Percentiles rank a stretch among this genome's conserved stretches.
Evolutionary conservation across 257 asterid genomes (phyloP).

Genomic region (Oldenlandia corymbosa): DNA sequence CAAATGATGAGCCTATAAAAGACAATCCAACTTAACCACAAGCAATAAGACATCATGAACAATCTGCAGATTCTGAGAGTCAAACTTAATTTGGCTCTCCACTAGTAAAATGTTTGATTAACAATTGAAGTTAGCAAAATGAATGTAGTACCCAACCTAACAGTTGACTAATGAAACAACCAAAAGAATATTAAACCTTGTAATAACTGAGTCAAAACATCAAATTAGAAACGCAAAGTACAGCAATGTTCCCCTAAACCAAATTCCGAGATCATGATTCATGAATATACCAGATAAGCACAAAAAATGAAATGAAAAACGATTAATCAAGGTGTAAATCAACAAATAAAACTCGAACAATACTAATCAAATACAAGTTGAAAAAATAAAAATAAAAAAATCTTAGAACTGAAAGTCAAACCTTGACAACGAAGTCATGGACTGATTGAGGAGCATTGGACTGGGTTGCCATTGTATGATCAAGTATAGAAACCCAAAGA

Average conservation of each 20-base stretch:
- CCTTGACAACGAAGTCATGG: constrained; percentile 88
- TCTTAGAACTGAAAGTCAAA: constrained; percentile 8
- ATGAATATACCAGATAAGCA: not conserved
- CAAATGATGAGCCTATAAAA: too few relatives aligned
- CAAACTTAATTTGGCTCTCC: not conserved
- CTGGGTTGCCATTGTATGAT: constrained; percentile 50
- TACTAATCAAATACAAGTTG: not conserved
- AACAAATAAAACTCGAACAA: not conserved
- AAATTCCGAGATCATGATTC: not conserved
- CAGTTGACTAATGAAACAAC: not conserved
- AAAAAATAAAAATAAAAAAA: constrained; percentile 1
- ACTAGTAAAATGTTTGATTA: too few relatives aligned
- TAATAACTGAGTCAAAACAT: not conserved
- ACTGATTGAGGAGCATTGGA: constrained; percentile 61
- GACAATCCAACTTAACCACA: too few relatives aligned
- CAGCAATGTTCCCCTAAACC: not conserved
- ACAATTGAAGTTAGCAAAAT: not conserved
- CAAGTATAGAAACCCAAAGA: constrained; percentile 18
- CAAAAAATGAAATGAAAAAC: not conserved
- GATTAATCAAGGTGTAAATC: not conserved
- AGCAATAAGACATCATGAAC: not conserved
- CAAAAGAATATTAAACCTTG: not conserved
- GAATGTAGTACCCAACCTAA: not conserved
- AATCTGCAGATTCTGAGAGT: not conserved
- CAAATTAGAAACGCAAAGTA: not conserved